Base-by-base conservation (phyloP, 116 monocot species). In the Posidonia oceanica region DNA sequence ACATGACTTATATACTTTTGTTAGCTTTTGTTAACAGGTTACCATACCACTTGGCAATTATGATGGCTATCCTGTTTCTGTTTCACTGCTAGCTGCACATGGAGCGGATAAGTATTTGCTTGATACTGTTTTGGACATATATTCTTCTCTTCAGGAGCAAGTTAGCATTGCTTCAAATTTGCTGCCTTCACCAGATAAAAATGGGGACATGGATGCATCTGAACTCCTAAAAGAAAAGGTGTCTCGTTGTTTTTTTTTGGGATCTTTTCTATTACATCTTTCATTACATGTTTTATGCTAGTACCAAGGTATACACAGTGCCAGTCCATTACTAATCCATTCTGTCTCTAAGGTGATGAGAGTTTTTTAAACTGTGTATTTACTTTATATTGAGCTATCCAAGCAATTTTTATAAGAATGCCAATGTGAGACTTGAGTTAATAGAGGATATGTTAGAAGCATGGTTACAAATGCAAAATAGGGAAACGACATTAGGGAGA, bases 161-260 rank as follows among this genome's bases (percentile, higher is more conserved):
- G 76, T 85, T 54, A 78, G 52, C 69, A 79, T 83, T 70, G 89
- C 87, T 70, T 92, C 87, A 36, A 87, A 85, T 58, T 78, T 59
- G 29, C 59, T 76, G 23, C 82, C 75, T 39, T 39, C 76, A 44
- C 80, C 85, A 61, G 84, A 85, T 78, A 71, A 29, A 42, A 87
- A 83, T 66, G 83, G 82, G 18, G 87, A 89, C 63, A 75, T 97
- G 82, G 85, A 85, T 67, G 79, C 79, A 36, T 83, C 97, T 1
- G 97, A 97, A 59, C 65, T 84, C 58, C 64, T 91, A 39, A 97
- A 97, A 82, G 96, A 97, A 87, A 97, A 97, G 97, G 97, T 92
- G 21, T 65, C 23, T 78, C 7, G 2, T 22, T 3, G 14, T 29
- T 29, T 29, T 29, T 1, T 22, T 14, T 23, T 61, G 3, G 7